phyloP scores from a whole-genome alignment of 1,139 yeast species.

The Scheffersomyces lignicola region DNA sequence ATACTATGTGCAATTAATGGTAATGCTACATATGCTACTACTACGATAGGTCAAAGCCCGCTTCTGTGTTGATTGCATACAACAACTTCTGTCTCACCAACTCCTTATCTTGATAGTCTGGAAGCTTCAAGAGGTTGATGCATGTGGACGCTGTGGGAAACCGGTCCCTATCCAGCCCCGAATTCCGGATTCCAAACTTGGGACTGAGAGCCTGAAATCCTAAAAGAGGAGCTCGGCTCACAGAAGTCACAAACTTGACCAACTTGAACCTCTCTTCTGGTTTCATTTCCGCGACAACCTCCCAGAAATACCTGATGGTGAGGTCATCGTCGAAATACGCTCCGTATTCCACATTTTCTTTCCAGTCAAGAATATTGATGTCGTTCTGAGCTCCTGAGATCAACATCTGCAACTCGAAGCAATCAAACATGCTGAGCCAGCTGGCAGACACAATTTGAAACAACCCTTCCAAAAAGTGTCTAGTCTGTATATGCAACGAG shows the following conservation, averaged over 20 bases:
- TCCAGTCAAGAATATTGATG: conserved; percentile 71
- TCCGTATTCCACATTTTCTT: conserved; percentile 60
- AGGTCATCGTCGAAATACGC: conserved; percentile 61
- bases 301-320: conserved; percentile 71
- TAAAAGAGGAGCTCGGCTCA: conserved; percentile 83
- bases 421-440: conserved; percentile 85
- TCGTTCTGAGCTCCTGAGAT: conserved; percentile 78
- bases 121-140: conserved; percentile 81
- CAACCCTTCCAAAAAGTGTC: conserved; percentile 70
- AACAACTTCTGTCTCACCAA: conserved; percentile 61
- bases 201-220: conserved; percentile 82
- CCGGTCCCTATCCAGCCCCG: conserved; percentile 55
- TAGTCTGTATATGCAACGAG: conserved; percentile 57
- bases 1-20: no score
- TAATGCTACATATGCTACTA: no score
- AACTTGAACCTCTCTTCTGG: conserved; percentile 61
- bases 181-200: conserved; percentile 73
- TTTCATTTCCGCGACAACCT: conserved; percentile 66
- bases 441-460: conserved; percentile 63
- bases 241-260: conserved; percentile 86
- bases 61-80: conserved; percentile 75
- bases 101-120: conserved; percentile 69
- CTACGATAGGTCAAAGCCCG: conserved; percentile 78
- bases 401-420: conserved; percentile 77
- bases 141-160: conserved; percentile 95